These are phyloP conservation scores for Ceratocystis destructans DNA, from an alignment of 2,329 filamentous ascomycete species.

Conservation along the genomic window DNA sequence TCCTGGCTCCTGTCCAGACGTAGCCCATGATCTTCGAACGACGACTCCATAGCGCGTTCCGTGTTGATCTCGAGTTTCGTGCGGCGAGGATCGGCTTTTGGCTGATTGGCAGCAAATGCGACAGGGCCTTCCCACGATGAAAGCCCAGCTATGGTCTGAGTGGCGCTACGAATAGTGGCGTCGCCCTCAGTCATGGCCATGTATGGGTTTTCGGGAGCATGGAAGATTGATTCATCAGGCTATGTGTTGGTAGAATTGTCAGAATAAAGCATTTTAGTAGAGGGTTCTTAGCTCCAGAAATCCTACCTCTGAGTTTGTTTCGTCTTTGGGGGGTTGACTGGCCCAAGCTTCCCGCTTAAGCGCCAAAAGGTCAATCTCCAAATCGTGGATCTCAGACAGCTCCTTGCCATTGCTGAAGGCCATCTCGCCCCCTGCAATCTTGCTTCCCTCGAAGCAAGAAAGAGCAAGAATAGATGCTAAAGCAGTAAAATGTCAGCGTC, in stretches of 20 bases:
- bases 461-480: not conserved
- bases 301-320: not conserved
- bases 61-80: conserved; percentile 9
- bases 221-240: not conserved
- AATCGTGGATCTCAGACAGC: not conserved
- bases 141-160: not conserved
- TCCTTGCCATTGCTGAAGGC: not conserved
- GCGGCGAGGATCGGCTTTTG: conserved; percentile 4
- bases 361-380: not conserved
- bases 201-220: not conserved
- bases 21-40: conserved; percentile 7
- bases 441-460: not conserved
- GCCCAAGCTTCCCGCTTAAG: not conserved
- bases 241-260: not conserved
- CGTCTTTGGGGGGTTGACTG: not conserved
- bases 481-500: not conserved
- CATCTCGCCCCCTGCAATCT: not conserved
- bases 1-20: conserved; percentile 3
- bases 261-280: not conserved
- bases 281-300: not conserved
- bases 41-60: conserved; percentile 6
- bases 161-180: conserved; percentile 2
- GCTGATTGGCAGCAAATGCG: not conserved
- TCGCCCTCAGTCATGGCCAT: conserved; percentile 2
- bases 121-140: not conserved